Evolutionary conservation across 768 basidiomycete genomes (phyloP).

Genomic region (Lanmaoa pseudosensibilis): DNA sequence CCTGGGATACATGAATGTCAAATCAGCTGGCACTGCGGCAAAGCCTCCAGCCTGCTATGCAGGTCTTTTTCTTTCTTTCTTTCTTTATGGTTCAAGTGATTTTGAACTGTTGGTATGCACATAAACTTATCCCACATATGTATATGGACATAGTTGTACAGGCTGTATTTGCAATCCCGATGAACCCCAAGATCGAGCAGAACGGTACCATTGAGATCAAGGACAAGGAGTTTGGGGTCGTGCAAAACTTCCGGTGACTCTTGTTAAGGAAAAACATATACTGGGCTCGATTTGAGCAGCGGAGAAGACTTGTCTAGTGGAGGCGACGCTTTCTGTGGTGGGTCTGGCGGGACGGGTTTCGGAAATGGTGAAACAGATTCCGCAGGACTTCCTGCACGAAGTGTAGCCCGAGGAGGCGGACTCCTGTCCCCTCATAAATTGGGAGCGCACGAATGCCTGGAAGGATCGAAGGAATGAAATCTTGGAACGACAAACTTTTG

Average conservation of each 20-base stretch:
- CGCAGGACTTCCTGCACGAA: slow-evolving; percentile 10
- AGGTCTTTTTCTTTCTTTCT: neutral
- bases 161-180: slow-evolving; percentile 31
- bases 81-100: too few relatives aligned
- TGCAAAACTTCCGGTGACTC: slow-evolving; percentile 27
- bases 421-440: too few relatives aligned
- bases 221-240: slow-evolving; percentile 63
- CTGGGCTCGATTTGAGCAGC: slow-evolving; percentile 30
- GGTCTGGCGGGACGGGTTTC: neutral
- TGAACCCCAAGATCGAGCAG: slow-evolving; percentile 28
- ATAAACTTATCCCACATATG: slow-evolving; percentile 29
- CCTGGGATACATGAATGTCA: neutral
- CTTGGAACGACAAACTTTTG: slow-evolving; percentile 3
- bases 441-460: slow-evolving; percentile 9
- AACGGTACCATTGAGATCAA: slow-evolving; percentile 71
- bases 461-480: slow-evolving; percentile 16
- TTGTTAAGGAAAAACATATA: slow-evolving; percentile 37
- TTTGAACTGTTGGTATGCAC: too few relatives aligned
- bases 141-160: slow-evolving; percentile 64
- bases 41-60: neutral
- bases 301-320: neutral
- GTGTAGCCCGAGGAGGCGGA: too few relatives aligned
- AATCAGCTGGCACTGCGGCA: neutral
- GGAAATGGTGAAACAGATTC: neutral
- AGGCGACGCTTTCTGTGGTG: slow-evolving; percentile 3